A percentile compares a stretch with the other conserved stretches of the same genome.
These are phyloP conservation scores for Astrothelium macrocarpum DNA, from an alignment of 495 filamentous ascomycete species.

Conservation along the genomic window DNA sequence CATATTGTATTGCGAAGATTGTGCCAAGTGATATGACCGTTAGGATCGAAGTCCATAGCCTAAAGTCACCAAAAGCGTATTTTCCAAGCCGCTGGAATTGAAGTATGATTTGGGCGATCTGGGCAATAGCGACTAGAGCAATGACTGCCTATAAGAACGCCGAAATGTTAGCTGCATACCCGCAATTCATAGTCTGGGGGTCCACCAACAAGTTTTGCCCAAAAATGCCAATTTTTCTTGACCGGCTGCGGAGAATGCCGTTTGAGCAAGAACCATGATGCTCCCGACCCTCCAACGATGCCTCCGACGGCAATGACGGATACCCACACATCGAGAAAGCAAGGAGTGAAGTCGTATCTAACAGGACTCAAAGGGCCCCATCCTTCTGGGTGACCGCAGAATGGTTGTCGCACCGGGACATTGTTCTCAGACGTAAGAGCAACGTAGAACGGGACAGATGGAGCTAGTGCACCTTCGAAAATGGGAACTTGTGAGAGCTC, in stretches of 20 bases:
- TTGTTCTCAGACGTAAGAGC: neutral
- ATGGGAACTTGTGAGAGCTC: neutral
- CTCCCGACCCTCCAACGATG: slow-evolving; percentile 61
- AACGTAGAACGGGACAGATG: neutral
- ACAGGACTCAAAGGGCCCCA: slow-evolving; percentile 86
- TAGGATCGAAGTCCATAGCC: slow-evolving; percentile 78
- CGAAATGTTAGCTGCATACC: neutral
- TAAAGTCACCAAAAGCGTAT: slow-evolving; percentile 72
- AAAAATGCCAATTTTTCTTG: slow-evolving; percentile 90
- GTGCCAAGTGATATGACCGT: slow-evolving; percentile 69
- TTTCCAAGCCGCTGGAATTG: slow-evolving; percentile 63
- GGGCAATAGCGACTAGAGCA: slow-evolving; percentile 54
- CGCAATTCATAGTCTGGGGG: neutral
- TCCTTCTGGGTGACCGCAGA: slow-evolving; percentile 82
- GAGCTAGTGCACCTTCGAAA: neutral
- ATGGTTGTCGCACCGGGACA: slow-evolving; percentile 40
- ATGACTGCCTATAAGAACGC: slow-evolving; percentile 50
- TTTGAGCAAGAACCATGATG: slow-evolving; percentile 66
- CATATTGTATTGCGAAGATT: slow-evolving; percentile 79
- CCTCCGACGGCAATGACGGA: slow-evolving; percentile 66
- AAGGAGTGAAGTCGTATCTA: slow-evolving; percentile 89
- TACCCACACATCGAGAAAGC: slow-evolving; percentile 84
- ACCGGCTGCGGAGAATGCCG: slow-evolving; percentile 52
- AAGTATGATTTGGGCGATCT: slow-evolving; percentile 61
- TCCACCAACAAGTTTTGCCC: slow-evolving; percentile 68